Base-by-base conservation (phyloP, 257 asterid genomes). In the Schizonepeta tenuifolia region DNA sequence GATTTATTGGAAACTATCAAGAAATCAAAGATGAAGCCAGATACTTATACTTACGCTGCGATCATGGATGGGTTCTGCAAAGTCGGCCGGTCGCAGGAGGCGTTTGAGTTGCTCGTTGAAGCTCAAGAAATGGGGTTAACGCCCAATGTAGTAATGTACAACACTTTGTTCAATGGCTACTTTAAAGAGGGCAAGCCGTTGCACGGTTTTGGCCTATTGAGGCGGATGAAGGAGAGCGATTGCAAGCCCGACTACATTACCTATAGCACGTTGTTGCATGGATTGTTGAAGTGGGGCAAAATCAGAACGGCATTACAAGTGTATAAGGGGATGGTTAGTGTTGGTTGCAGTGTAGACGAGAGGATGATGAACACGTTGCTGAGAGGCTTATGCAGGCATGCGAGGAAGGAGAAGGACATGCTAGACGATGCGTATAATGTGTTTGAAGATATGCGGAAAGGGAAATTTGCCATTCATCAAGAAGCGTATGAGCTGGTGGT, bases 51-150 rank as follows among this genome's bases (percentile, higher is more conserved):
- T 22, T 92, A 86, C 83, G 83, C 92, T 4, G 89, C 90, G 11
- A 41, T 92, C 77, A 92, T 92, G 94, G 89, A 92, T 77, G 96
- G 96, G 1, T 79, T 90, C 4, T 92, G 96, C 59, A 90, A 90
- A 75, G 98, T 90, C 43, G 98, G 98, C 44, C 83, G 92, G 70
- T 81, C 92, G 0, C 60, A 77, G 1, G 98, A 92, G 79, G 98
- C 98, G 1, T 41, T 71, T 2, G 96, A 82, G 67, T 75, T 92
- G 82, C 86, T 90, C 12, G 69, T 71, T 2, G 89, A 90, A 83
- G 92, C 92, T 65, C 20, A 80, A 5, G 79, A 73, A 53, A 83
- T 79, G 77, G 86, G 70, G 56, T 15, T 90, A 72, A 64, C 64
- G 1, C 96, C 96, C 3, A 85, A 67, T 59, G 96, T 75, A 10